Evolutionary conservation across 169 alveolate genomes (phyloP).

Genomic region (Amoebophrya sp.): DNA sequence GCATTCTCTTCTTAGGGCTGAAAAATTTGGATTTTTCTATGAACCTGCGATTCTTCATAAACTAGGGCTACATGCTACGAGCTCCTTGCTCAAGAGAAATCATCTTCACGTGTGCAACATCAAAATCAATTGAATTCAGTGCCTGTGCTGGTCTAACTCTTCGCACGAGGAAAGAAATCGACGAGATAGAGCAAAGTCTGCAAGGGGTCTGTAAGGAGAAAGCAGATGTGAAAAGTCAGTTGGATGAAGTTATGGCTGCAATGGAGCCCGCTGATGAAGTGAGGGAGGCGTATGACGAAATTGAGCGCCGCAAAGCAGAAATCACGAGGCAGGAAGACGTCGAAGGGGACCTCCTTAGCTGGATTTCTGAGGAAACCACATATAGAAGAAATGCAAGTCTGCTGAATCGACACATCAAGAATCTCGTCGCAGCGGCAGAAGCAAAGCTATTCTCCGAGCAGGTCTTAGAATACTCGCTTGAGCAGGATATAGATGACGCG

Average conservation of each 20-base stretch:
- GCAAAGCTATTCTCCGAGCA: not conserved
- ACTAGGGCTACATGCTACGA: no score
- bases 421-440: not conserved
- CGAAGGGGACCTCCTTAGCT: not conserved
- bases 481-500: not conserved
- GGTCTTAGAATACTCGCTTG: not conserved
- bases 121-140: no score
- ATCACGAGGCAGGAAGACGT: not conserved
- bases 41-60: no score
- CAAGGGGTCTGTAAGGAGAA: conserved; percentile 11
- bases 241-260: no score
- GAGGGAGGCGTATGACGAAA: not conserved
- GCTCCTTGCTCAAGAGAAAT: no score
- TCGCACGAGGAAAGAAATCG: not conserved
- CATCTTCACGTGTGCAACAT: no score
- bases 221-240: not conserved
- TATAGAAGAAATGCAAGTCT: not conserved
- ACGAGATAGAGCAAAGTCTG: not conserved
- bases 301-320: not conserved
- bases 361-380: not conserved
- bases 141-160: no score
- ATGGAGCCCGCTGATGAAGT: no score
- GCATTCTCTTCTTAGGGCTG: not conserved
- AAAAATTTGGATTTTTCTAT: no score
- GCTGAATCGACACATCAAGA: not conserved